Percentiles rank a stretch among this genome's conserved stretches.
Evolutionary conservation across 1,139 yeast genomes (phyloP).

Genomic region (Taphrina confusa): DNA sequence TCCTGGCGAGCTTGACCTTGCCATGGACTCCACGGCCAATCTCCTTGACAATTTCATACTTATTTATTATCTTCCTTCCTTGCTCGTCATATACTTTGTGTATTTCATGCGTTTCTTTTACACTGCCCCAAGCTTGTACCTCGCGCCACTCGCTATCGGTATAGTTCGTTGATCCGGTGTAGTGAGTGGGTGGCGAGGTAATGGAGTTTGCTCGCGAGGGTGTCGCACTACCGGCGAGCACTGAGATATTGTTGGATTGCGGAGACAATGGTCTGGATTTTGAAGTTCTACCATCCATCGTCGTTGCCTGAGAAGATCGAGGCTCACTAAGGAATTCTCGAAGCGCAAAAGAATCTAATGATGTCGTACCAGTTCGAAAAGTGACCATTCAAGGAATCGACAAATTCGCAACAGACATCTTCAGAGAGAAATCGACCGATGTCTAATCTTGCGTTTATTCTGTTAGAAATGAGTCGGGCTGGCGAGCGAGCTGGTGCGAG

Average conservation of each 20-base stretch:
- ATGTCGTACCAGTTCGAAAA: no score
- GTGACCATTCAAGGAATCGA: no score
- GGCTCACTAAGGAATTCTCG: no score
- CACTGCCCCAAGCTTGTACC: slow-evolving; percentile 45
- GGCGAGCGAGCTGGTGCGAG: no score
- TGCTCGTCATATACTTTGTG: slow-evolving; percentile 87
- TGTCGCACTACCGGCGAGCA: slow-evolving; percentile 21
- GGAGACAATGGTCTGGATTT: slow-evolving; percentile 13
- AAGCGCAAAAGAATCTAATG: no score
- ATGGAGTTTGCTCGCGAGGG: slow-evolving; percentile 7
- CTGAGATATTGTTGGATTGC: slow-evolving; percentile 17
- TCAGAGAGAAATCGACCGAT: no score
- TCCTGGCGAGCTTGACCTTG: slow-evolving; percentile 86
- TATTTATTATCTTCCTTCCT: slow-evolving; percentile 78
- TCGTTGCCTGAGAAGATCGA: neutral
- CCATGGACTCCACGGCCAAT: slow-evolving; percentile 98
- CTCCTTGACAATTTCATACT: slow-evolving; percentile 84
- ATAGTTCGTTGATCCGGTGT: slow-evolving; percentile 33
- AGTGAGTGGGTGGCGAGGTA: slow-evolving; percentile 30
- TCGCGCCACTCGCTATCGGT: slow-evolving; percentile 34
- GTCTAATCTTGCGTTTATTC: no score
- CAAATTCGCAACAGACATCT: no score
- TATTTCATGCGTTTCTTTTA: slow-evolving; percentile 82
- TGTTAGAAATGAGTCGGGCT: no score
- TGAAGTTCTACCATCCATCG: slow-evolving; percentile 12